Conservation (phyloP, 345 rosid genomes). For the Diplotaxis tenuifolia region DNA sequence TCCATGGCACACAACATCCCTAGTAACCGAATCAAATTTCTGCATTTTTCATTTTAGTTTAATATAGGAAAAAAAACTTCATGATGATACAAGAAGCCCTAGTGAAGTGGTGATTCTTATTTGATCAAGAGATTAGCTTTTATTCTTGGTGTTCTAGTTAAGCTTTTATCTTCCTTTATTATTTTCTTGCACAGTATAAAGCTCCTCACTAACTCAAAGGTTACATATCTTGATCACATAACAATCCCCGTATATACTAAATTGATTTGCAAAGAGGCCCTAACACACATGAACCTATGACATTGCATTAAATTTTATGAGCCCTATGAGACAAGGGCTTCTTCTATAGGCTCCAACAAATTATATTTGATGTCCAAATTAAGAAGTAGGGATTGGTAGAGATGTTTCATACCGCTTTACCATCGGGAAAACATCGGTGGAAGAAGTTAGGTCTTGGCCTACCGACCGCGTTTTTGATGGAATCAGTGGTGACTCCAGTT, state of each 20-base stretch:
- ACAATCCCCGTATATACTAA: background rate
- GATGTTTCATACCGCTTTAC: constrained; percentile 42
- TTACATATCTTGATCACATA: background rate
- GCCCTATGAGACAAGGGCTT: background rate
- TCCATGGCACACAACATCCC: constrained; percentile 57
- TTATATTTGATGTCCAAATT: background rate
- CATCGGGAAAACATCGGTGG: constrained; percentile 59
- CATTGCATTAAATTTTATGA: background rate
- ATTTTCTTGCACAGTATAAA: background rate
- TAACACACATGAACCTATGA: background rate
- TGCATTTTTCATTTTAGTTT: constrained; percentile 30
- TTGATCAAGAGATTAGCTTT: background rate
- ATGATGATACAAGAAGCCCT: background rate
- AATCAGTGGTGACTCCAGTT: constrained; percentile 63
- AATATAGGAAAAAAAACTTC: background rate
- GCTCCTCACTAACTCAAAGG: background rate
- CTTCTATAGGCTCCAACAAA: background rate
- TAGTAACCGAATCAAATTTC: constrained; percentile 42
- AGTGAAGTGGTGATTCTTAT: background rate
- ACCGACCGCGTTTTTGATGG: constrained; percentile 62
- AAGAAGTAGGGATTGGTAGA: background rate
- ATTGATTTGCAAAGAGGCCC: background rate
- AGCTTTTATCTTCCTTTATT: background rate
- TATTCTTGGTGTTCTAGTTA: background rate
- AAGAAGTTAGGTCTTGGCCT: constrained; percentile 70